Evolutionary conservation across 2,329 filamentous ascomycete species (phyloP), one percentile per base, ranked within the genome.

Genomic region (Paraconiothyrium sp.): DNA sequence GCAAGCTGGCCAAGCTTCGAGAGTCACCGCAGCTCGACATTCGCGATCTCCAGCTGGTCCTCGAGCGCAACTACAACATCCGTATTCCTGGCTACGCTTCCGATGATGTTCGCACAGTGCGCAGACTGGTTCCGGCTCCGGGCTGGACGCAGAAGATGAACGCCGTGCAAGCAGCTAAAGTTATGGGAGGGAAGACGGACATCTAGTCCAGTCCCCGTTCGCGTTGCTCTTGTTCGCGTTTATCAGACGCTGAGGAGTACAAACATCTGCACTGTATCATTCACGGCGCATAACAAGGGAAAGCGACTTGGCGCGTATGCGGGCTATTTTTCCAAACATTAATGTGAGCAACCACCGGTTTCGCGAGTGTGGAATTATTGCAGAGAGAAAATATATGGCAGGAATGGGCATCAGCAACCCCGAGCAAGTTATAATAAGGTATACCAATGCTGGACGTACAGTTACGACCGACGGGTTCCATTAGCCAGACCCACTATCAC

Each of bases 101-200:
- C 3, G 95, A 99, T 75, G 95, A 99, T 80, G 87, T 97, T 62
- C 90, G 95, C 60, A 97, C 93, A 0, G 94, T 98, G 34, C 90
- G 94, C 77, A 97, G 97, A 83, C 91, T 96, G 57, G 91, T 95
- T 76, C 95, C 95, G 1, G 90, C 93, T 22, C 84, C 90, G 16
- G 92, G 89, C 24, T 99, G 95, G 93, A 94, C 95, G 64, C 90
- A 92, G 68, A 99, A 99, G 85, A 96, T 99, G 90, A 94, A 93
- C 73, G 94, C 95, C 27, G 91, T 99, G 16, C 93, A 97, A 80
- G 94, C 94, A 1, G 93, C 93, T 50, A 98, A 98, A 83, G 93
- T 82, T 62, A 85, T 84, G 81, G 81, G 81, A 59, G 79, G 79
- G 9, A 81, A 80, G 70, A 76, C 74, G 39, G 79, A 81, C 57